These are phyloP conservation scores for Nakataea oryzae DNA, from an alignment of 2,329 filamentous ascomycete genomes.

Conservation along the genomic window DNA sequence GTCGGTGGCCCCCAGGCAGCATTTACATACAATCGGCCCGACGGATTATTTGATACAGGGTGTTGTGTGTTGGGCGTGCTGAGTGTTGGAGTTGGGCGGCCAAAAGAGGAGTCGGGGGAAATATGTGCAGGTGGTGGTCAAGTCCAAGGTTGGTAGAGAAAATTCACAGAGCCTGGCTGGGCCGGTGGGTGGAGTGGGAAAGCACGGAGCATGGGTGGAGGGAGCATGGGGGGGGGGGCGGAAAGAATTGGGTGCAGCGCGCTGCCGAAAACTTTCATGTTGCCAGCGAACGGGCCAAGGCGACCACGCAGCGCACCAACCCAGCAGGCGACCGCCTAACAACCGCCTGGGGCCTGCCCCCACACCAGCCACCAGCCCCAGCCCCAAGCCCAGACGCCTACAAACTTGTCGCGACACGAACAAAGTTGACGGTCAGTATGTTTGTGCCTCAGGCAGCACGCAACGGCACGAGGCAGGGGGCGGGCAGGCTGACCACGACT, in stretches of 20 bases:
- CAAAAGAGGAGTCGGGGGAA: not conserved
- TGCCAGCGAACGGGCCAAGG: not conserved
- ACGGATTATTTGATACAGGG: constrained; percentile 7
- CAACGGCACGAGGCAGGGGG: not conserved
- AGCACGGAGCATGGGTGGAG: not conserved
- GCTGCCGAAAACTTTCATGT: not conserved
- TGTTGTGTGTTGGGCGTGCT: constrained; percentile 13
- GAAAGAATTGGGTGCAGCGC: too few relatives aligned
- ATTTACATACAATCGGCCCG: constrained; percentile 10
- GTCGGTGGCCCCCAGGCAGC: constrained; percentile 26
- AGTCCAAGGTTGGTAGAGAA: not conserved
- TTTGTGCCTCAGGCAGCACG: not conserved
- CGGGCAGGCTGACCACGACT: not conserved
- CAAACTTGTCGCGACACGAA: not conserved
- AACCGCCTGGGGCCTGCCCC: not conserved
- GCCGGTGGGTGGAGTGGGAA: constrained; percentile 1
- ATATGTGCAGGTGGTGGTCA: not conserved
- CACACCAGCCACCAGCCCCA: not conserved
- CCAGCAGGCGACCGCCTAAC: not conserved
- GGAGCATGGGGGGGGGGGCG: not conserved
- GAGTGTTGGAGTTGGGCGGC: constrained; percentile 12
- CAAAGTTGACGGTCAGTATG: not conserved
- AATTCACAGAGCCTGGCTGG: constrained; percentile 1
- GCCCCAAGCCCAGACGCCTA: not conserved
- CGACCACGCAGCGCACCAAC: not conserved